Base-by-base conservation (phyloP, 768 basidiomycete species). In the Hypholoma sublateritium region DNA sequence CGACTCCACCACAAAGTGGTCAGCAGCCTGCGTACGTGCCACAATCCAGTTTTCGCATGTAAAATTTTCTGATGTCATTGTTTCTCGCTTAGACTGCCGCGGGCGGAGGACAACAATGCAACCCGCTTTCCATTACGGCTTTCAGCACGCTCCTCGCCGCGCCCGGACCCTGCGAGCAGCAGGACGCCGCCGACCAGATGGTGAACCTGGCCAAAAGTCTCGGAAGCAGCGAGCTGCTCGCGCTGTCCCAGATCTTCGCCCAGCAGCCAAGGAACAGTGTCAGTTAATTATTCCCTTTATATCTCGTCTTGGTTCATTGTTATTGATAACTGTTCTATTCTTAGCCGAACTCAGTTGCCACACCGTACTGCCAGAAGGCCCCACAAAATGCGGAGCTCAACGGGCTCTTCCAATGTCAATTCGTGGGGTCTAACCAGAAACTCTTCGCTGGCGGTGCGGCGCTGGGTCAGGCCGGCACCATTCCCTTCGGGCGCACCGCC, bases 131-230 rank as follows among this genome's bases (percentile, higher is more conserved):
- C 3, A 75, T 87, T 22, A 74, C 72, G 1, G 79, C 86, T 0
- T 85, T 86, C 63, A 62, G 63, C 37, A 83, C 84, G 12, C 80
- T 89, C 42, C 80, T 88, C n/a, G 82, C 82, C 34, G 82, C 74
- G 5, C 71, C 79, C 0, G 81, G 78, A 24, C 68, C 76, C 53
- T 85, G 83, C 58, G 81, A 76, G 1, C 84, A 86, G 65, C 84
- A 85, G 59, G 65, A 84, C 60, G 72, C 81, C 17, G 83, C 79
- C 22, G 84, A 85, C 58, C 55, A 69, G 14, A 80, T 84, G 77
- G 72, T 85, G 44, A 73, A 79, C 64, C 76, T 86, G n/a, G 65
- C 62, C 22, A 74, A 74, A 50, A 28, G 64, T 37, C 69, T 81
- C 17, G 70, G 73, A 28, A 77, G 69, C 60, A 70, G 74, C 55